Conservation (phyloP, 768 basidiomycete species). For the Serpula lacrymans region DNA sequence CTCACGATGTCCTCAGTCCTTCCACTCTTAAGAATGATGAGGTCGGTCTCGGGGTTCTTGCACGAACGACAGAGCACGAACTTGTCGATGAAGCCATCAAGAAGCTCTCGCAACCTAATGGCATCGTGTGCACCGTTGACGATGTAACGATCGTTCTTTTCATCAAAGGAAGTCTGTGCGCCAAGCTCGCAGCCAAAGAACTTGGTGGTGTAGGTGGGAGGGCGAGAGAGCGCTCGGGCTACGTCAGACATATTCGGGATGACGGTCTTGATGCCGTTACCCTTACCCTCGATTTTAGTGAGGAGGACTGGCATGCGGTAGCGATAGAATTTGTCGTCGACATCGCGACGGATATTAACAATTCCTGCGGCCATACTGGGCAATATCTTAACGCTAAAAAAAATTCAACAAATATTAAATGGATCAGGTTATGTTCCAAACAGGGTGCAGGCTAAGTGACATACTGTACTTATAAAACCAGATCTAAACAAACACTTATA, state of each 20-base stretch:
- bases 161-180: constrained; percentile 94
- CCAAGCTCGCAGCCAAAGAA: constrained; percentile 99
- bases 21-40: constrained; percentile 83
- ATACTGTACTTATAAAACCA: constrained; percentile 52
- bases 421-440: not conserved
- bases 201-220: constrained; percentile 95
- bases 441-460: constrained; percentile 12
- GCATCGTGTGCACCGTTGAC: constrained; percentile 97
- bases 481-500: constrained; percentile 55
- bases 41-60: constrained; percentile 99
- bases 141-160: constrained; percentile 96
- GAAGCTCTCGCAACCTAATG: constrained; percentile 86
- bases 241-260: constrained; percentile 98
- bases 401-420: constrained; percentile 2
- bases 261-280: constrained; percentile 99
- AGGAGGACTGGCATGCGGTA: constrained; percentile 95
- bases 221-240: constrained; percentile 90
- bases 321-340: constrained; percentile 95
- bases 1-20: constrained; percentile 82
- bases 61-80: constrained; percentile 96
- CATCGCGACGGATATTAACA: constrained; percentile 93
- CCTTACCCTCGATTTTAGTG: constrained; percentile 98
- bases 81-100: constrained; percentile 97
- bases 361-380: constrained; percentile 84
- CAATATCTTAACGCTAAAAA: constrained; percentile 55